Conservation (phyloP, 495 filamentous ascomycete genomes). For the Penicillium verhagenii region DNA sequence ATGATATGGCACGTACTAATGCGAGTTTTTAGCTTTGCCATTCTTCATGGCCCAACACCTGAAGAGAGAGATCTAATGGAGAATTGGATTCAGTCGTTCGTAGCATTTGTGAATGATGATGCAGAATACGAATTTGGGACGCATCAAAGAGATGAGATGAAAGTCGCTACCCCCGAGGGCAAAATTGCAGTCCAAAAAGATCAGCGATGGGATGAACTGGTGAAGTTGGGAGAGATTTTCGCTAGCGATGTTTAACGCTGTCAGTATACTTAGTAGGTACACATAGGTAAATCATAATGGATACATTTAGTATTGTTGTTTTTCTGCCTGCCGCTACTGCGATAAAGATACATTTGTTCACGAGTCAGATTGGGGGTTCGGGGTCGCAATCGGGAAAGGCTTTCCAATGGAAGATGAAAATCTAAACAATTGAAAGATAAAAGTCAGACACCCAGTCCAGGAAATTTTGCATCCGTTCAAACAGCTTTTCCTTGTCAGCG, state of each 20-base stretch:
- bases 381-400: too few relatives aligned
- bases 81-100: slow-evolving; percentile 25
- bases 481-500: too few relatives aligned
- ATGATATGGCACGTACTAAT: background rate
- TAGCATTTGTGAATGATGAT: slow-evolving; percentile 25
- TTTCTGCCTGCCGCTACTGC: too few relatives aligned
- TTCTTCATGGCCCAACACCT: slow-evolving; percentile 25
- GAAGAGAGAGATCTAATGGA: slow-evolving; percentile 21
- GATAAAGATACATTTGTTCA: too few relatives aligned
- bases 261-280: too few relatives aligned
- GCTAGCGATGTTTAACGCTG: slow-evolving; percentile 6
- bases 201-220: slow-evolving; percentile 16
- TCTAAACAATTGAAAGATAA: too few relatives aligned
- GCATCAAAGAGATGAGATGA: slow-evolving; percentile 19
- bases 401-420: too few relatives aligned
- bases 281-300: too few relatives aligned
- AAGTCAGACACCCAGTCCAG: too few relatives aligned
- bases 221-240: slow-evolving; percentile 9
- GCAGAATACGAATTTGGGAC: slow-evolving; percentile 19
- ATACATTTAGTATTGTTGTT: too few relatives aligned
- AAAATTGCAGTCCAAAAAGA: slow-evolving; percentile 27
- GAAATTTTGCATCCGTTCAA: too few relatives aligned
- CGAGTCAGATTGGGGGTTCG: too few relatives aligned
- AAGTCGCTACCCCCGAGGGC: slow-evolving; percentile 20
- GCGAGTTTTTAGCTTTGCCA: slow-evolving; percentile 19